Conservation (phyloP, 257 asterid genomes). For the Penstemon davidsonii region DNA sequence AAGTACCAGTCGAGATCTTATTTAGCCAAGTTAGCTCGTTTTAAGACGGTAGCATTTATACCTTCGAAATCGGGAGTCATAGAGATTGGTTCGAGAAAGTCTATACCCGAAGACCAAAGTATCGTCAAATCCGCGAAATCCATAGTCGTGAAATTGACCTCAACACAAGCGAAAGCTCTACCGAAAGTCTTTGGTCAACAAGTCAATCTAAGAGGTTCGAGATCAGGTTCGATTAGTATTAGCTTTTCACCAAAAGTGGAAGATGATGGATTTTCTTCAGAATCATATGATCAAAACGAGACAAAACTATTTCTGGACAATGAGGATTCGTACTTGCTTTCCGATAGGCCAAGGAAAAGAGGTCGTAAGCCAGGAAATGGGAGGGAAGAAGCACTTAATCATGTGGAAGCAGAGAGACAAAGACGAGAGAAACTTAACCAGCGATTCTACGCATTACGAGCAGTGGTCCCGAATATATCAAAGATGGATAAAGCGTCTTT, state of each 20-base stretch:
- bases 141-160: conserved; percentile 45
- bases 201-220: conserved; percentile 65
- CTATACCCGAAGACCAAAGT: conserved; percentile 59
- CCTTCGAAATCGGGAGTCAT: conserved; percentile 87
- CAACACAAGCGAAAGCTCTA: conserved; percentile 45
- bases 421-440: conserved; percentile 93
- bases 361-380: conserved; percentile 91
- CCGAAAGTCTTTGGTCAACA: conserved; percentile 80
- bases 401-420: conserved; percentile 93
- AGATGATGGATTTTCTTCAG: conserved; percentile 52
- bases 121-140: conserved; percentile 59
- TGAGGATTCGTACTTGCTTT: conserved; percentile 46
- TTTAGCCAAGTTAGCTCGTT: conserved; percentile 60
- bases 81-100: conserved; percentile 73
- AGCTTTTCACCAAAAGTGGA: conserved; percentile 71
- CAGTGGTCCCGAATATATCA: conserved; percentile 86
- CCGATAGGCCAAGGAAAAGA: conserved; percentile 84
- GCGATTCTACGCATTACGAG: conserved; percentile 83
- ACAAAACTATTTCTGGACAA: conserved; percentile 46
- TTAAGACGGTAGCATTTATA: conserved; percentile 60
- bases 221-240: conserved; percentile 70
- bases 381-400: conserved; percentile 86
- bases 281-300: conserved; percentile 52
- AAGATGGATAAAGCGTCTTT: conserved; percentile 95
- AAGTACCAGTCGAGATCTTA: conserved; percentile 72